Evolutionary conservation across 441 rosid species (phyloP), one percentile per base, ranked within the genome.

Genomic region (Theobroma grandiflorum): DNA sequence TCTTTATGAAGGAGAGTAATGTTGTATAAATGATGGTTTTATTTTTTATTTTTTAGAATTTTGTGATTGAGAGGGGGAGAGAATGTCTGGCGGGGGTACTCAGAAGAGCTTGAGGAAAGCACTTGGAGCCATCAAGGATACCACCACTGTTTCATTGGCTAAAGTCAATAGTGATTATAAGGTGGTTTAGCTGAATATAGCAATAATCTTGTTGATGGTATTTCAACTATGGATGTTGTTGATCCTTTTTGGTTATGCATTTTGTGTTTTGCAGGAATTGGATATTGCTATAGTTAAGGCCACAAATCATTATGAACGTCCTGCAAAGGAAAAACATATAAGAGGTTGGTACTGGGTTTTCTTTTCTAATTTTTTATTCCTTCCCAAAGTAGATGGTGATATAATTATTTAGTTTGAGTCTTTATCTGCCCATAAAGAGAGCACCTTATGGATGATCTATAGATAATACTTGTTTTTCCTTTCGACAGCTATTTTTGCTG

Each of bases 81-180:
- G 83, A 57, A 96, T 96, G 99, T 88, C 99, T 43, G 93, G 98
- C 76, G 93, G 94, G 16, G 97, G 96, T 65, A 88, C 95, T n/a
- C 97, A 92, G 85, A 96, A 92, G 50, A 91, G 98, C 90, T 86
- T 95, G 74, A 88, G 99, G 84, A 97, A 94, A 88, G 98, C 97
- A 59, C 91, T 95, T n/a, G 99, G 99, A 78, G 97, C 98, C 81
- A 84, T 97, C 82, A 97, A 97, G 88, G 99, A 97, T 80, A 87
- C 97, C 55, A 97, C 99, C 77, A 95, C 98, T 33, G 98, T 97
- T 86, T 92, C 97, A 59, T 89, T 97, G 90, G 99, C 98, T 66
- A 97, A 95, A 87, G 98, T 97, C 84, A 95, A 95, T 79, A 97
- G 99, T 73, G 98, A 90, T 78, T 95, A 94, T 78, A 97, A 97